phyloP scores from a whole-genome alignment of 352 stramenopile genomes.

The Globisporangium heterothallicum region DNA sequence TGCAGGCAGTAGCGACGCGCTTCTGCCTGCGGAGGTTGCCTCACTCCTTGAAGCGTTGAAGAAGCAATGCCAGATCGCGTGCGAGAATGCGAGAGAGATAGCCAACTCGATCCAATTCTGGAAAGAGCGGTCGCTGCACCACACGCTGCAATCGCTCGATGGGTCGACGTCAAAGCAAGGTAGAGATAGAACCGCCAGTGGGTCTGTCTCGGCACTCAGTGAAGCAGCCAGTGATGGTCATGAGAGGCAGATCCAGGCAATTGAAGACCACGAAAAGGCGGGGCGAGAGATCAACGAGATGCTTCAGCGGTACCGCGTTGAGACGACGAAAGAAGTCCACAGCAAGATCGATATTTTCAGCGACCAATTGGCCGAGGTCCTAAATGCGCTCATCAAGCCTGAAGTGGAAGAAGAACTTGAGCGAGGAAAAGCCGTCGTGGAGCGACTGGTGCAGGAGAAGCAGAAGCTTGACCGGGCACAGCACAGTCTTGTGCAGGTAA shows the following conservation, averaged over 20 bases:
- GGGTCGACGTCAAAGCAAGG: background rate
- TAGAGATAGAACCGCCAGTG: background rate
- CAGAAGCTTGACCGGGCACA: slow-evolving; percentile 17
- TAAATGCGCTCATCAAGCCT: slow-evolving; percentile 27
- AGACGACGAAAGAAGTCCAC: slow-evolving; percentile 15
- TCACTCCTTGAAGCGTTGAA: slow-evolving; percentile 18
- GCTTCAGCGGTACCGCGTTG: slow-evolving; percentile 18
- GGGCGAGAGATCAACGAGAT: slow-evolving; percentile 33
- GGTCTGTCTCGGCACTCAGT: background rate
- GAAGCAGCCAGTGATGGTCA: background rate
- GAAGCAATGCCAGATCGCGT: slow-evolving; percentile 7
- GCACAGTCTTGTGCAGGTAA: slow-evolving; percentile 16
- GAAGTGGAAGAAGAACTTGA: slow-evolving; percentile 35
- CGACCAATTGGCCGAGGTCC: slow-evolving; percentile 16
- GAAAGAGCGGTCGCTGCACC: slow-evolving; percentile 56
- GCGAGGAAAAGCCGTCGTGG: slow-evolving; percentile 18
- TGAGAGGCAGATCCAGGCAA: slow-evolving; percentile 49
- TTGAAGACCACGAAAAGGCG: slow-evolving; percentile 47
- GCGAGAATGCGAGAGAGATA: slow-evolving; percentile 17
- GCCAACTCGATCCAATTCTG: slow-evolving; percentile 36
- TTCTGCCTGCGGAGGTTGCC: slow-evolving; percentile 7
- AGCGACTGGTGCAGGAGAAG: slow-evolving; percentile 30
- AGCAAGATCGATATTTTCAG: slow-evolving; percentile 29
- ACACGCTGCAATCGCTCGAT: slow-evolving; percentile 45
- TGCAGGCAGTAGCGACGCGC: background rate